Conservation (phyloP, 331 rosid species). For the Telfairia occidentalis region DNA sequence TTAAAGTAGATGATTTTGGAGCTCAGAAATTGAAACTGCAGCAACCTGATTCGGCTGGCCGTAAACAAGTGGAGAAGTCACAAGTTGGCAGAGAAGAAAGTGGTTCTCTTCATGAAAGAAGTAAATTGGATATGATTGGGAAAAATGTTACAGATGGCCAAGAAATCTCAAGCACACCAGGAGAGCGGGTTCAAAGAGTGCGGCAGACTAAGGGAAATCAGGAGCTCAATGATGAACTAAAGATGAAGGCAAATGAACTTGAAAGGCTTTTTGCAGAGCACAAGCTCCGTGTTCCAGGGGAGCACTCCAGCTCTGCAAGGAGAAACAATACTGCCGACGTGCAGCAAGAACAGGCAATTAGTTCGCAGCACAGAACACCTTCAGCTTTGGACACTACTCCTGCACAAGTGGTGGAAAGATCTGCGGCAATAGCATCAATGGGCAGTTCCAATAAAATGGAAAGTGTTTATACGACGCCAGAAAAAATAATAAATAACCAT, state of each 20-base stretch:
- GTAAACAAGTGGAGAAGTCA: constrained; percentile 35
- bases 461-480: constrained; percentile 25
- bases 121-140: constrained; percentile 31
- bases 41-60: constrained; percentile 31
- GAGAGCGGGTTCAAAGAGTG: constrained; percentile 60
- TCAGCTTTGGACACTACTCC: constrained; percentile 41
- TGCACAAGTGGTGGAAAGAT: constrained; percentile 28
- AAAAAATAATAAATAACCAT: constrained; percentile 25
- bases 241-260: constrained; percentile 89
- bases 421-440: constrained; percentile 24
- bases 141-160: constrained; percentile 34
- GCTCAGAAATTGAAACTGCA: constrained; percentile 42
- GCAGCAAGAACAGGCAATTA: constrained; percentile 38
- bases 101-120: constrained; percentile 22
- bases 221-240: constrained; percentile 79
- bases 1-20: constrained; percentile 40
- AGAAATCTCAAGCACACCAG: constrained; percentile 27
- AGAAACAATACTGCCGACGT: constrained; percentile 46
- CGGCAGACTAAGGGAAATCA: constrained; percentile 85
- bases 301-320: constrained; percentile 54
- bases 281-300: constrained; percentile 87
- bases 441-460: constrained; percentile 29
- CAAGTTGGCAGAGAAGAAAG: constrained; percentile 41
- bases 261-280: constrained; percentile 97
- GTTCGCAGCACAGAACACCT: constrained; percentile 34